phyloP scores from a whole-genome alignment of 495 filamentous ascomycete species.

The Daldinia vernicosa region DNA sequence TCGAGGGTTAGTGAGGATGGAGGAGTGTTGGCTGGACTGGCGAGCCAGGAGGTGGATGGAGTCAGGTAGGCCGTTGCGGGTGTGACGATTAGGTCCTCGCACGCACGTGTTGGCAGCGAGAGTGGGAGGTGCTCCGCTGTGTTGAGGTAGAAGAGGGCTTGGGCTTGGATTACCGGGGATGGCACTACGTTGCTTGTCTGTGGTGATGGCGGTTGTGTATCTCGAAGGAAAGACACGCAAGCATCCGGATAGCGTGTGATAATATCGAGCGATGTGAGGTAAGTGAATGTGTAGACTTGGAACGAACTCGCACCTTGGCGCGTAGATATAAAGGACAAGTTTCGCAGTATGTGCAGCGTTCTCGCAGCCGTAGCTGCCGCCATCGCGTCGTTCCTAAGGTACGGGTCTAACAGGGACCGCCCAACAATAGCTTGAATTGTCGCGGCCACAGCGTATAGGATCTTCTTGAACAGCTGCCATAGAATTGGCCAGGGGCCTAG shows the following conservation, averaged over 20 bases:
- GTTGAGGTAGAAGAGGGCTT: slow-evolving; percentile 93
- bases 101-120: slow-evolving; percentile 67
- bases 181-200: slow-evolving; percentile 68
- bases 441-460: slow-evolving; percentile 81
- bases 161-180: slow-evolving; percentile 74
- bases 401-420: slow-evolving; percentile 61
- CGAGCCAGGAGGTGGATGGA: slow-evolving; percentile 65
- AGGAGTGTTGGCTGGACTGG: slow-evolving; percentile 55
- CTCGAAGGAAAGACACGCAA: slow-evolving; percentile 73
- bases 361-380: slow-evolving; percentile 79
- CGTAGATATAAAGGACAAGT: slow-evolving; percentile 87
- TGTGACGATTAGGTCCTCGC: slow-evolving; percentile 76
- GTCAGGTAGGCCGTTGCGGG: slow-evolving; percentile 82
- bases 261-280: slow-evolving; percentile 88
- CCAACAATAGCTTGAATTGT: slow-evolving; percentile 77
- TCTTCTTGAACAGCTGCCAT: slow-evolving; percentile 83
- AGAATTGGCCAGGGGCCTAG: slow-evolving; percentile 75
- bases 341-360: slow-evolving; percentile 79
- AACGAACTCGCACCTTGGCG: slow-evolving; percentile 74
- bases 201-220: slow-evolving; percentile 65
- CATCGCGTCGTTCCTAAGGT: slow-evolving; percentile 55
- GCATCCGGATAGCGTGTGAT: slow-evolving; percentile 76
- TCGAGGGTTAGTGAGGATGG: slow-evolving; percentile 61
- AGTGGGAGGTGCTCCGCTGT: slow-evolving; percentile 85
- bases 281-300: slow-evolving; percentile 86